Conservation (phyloP, 2,329 filamentous ascomycete genomes). For the Hypoxylon sp. region DNA sequence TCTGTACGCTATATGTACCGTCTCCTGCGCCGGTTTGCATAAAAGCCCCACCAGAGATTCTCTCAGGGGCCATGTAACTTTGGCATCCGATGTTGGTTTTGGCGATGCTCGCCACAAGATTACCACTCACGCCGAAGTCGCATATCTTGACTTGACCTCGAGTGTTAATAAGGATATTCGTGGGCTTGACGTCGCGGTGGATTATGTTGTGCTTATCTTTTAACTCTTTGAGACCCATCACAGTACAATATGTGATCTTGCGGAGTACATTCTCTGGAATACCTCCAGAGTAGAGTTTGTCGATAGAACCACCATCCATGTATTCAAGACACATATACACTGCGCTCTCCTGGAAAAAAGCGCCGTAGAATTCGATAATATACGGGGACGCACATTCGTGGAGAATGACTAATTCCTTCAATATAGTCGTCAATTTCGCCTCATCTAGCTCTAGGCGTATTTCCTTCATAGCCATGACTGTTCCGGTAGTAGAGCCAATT, state of each 20-base stretch:
- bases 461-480: conserved; percentile 99
- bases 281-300: conserved; percentile 93
- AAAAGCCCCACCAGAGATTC: conserved; percentile 89
- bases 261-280: conserved; percentile 89
- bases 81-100: conserved; percentile 99
- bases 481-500: conserved; percentile 71
- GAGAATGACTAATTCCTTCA: conserved; percentile 96
- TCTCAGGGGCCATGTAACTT: conserved; percentile 98
- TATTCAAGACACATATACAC: conserved; percentile 99
- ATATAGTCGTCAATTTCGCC: conserved; percentile 94
- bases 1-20: conserved; percentile 97
- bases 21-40: conserved; percentile 78
- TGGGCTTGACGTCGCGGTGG: conserved; percentile 97
- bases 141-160: conserved; percentile 96
- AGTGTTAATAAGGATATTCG: conserved; percentile 95
- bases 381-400: conserved; percentile 96
- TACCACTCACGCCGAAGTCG: conserved; percentile 97
- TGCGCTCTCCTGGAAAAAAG: conserved; percentile 98
- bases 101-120: conserved; percentile 95
- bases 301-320: conserved; percentile 98
- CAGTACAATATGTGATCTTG: conserved; percentile 91
- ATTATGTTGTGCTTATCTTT: conserved; percentile 99
- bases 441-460: conserved; percentile 96
- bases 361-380: conserved; percentile 98
- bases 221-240: conserved; percentile 90